Evolutionary conservation across 1,284 basidiomycete species (phyloP).

Genomic region (Irpex lacteus): DNA sequence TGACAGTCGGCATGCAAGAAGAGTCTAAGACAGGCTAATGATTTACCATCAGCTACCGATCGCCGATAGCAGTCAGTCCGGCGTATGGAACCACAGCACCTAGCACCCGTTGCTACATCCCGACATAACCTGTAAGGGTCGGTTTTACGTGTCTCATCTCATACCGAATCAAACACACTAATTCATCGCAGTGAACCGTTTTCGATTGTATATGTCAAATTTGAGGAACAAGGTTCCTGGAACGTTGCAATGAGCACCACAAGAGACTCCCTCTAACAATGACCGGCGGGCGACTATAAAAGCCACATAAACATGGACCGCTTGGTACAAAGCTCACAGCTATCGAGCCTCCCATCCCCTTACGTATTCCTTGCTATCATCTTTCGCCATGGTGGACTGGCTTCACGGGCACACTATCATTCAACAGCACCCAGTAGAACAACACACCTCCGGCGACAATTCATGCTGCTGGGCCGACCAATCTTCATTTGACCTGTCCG

Average conservation of each 20-base stretch:
- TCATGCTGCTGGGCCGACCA: too few species aligned
- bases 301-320: not conserved
- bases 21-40: not conserved
- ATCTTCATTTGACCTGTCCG: too few species aligned
- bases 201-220: not conserved
- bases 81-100: too few species aligned
- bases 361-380: not conserved
- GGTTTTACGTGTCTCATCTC: not conserved
- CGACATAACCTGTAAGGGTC: not conserved
- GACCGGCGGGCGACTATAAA: not conserved
- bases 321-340: not conserved
- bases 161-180: not conserved
- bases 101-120: not conserved
- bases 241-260: not conserved
- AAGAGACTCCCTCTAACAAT: not conserved
- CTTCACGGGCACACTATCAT: too few species aligned
- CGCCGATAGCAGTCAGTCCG: not conserved
- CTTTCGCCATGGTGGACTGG: not conserved
- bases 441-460: too few species aligned
- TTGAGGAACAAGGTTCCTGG: not conserved
- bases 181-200: not conserved
- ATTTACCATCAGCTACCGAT: not conserved
- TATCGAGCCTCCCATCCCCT: not conserved
- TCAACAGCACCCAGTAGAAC: too few species aligned
- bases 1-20: not conserved